Base-by-base conservation (phyloP, 2,329 filamentous ascomycete genomes). In the Trichoderma sp. region DNA sequence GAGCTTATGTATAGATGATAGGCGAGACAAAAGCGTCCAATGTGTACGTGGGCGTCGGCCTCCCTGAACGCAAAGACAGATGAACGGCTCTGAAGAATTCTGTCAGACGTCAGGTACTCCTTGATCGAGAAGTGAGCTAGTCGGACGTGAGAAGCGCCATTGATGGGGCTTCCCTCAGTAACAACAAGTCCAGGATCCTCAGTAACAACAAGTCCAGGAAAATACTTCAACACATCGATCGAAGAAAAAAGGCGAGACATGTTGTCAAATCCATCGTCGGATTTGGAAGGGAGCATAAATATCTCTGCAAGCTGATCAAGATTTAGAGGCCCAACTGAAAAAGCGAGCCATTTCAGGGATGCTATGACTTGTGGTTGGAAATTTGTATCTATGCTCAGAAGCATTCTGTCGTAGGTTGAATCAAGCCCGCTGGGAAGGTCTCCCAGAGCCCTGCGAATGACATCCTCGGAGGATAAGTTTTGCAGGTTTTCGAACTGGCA, bases 71-170 rank as follows among this genome's bases (percentile, higher is more conserved):
- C 32, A 26, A 73, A 73, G 17, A 15, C 7, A 3, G n/a, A n/a
- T 6, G 58, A 70, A 11, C 36, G 26, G 4, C 55, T 20, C 9
- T 61, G 12, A 47, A 30, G 6, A 9, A 73, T 72, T 7, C 61
- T 50, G 13, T 34, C 61, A 17, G 64, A 73, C 5, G 34, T 62
- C 64, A 71, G 15, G n/a, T 73, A 71, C 47, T 71, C 72, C 26
- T 73, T 71, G 9, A 73, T 50, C 3, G 72, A 73, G 30, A 71
- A 67, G 26, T 73, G 72, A 11, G 69, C 69, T 26, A 71, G 17
- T 23, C 72, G 69, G 39, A 73, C 17, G 3, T n/a, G 15, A 47
- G 17, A n/a, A n/a, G 17, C 4, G 15, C 39, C 1, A n/a, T 8
- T n/a, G 17, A 47, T n/a, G 7, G 6, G 39, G 39, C 17, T n/a